phyloP scores from a whole-genome alignment of 2,329 filamentous ascomycete genomes.

The Mariannaea elegans region DNA sequence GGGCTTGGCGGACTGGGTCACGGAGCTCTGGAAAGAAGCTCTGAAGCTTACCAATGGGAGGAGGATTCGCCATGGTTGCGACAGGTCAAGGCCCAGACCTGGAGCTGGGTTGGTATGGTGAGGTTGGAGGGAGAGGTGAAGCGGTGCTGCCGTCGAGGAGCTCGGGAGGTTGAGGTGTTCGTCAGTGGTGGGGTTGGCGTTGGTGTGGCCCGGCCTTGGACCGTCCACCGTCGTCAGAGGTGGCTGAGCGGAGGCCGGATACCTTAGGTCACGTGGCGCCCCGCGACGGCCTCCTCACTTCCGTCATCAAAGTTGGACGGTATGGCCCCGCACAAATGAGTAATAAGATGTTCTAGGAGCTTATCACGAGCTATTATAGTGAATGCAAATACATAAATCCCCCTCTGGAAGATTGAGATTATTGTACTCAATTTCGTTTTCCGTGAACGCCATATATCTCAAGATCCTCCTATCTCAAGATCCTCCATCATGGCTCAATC shows the following conservation, averaged over 20 bases:
- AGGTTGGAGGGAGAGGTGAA: constrained; percentile 29
- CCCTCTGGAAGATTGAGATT: not conserved
- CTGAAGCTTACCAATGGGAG: constrained; percentile 62
- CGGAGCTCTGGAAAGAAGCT: constrained; percentile 19
- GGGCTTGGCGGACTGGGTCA: constrained; percentile 25
- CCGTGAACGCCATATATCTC: no score
- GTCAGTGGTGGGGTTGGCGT: constrained; percentile 48
- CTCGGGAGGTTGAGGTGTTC: constrained; percentile 43
- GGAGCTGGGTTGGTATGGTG: constrained; percentile 19
- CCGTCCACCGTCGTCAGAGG: constrained; percentile 47
- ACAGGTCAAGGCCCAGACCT: constrained; percentile 29
- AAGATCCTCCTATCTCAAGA: no score
- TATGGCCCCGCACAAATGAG: constrained; percentile 6
- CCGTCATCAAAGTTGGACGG: constrained; percentile 1
- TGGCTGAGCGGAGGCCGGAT: constrained; percentile 33
- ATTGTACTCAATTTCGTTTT: not conserved
- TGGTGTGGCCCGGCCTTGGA: constrained; percentile 29
- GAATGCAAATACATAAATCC: not conserved
- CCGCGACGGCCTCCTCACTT: constrained; percentile 34
- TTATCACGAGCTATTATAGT: not conserved
- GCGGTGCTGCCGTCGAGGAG: constrained; percentile 37
- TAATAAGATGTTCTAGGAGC: not conserved
- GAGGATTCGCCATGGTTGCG: constrained; percentile 58
- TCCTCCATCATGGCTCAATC: constrained; percentile 33
- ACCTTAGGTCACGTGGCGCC: constrained; percentile 52